Conservation (phyloP, 108 stramenopile genomes). For the Skeletonema menzelii region DNA sequence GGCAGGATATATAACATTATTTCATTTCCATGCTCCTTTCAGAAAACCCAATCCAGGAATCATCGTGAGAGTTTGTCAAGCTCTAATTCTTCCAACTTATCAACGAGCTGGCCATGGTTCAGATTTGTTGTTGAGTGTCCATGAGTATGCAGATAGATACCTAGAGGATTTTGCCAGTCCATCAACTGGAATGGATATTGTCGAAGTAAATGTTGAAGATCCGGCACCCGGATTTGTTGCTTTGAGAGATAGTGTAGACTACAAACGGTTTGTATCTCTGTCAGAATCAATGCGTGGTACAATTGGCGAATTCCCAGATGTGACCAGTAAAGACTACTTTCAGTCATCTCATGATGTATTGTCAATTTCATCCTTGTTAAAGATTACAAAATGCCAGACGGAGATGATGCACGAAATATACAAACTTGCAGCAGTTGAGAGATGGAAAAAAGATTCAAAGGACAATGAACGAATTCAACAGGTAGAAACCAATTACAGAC, state of each 20-base stretch:
- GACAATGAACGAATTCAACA: conserved; percentile 11
- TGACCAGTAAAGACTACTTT: conserved; percentile 35
- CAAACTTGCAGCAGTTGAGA: conserved; percentile 31
- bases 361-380: conserved; percentile 14
- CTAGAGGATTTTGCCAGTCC: neutral
- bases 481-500: conserved; percentile 57
- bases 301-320: no score
- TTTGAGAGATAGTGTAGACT: conserved; percentile 45
- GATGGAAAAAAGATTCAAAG: conserved; percentile 28
- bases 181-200: conserved; percentile 27
- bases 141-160: conserved; percentile 37
- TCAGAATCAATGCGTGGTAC: neutral
- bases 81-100: conserved; percentile 48
- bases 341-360: conserved; percentile 14
- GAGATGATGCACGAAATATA: conserved; percentile 42
- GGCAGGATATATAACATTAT: conserved; percentile 54
- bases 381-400: conserved; percentile 42
- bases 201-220: conserved; percentile 57
- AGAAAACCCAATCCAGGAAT: conserved; percentile 75
- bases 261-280: conserved; percentile 22
- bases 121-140: conserved; percentile 31
- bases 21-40: conserved; percentile 78
- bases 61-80: conserved; percentile 55
- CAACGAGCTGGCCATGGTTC: conserved; percentile 53
- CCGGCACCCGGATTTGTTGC: conserved; percentile 50